These are phyloP conservation scores for Leucosporidium scottii DNA, from an alignment of 768 basidiomycete genomes.

Conservation along the genomic window DNA sequence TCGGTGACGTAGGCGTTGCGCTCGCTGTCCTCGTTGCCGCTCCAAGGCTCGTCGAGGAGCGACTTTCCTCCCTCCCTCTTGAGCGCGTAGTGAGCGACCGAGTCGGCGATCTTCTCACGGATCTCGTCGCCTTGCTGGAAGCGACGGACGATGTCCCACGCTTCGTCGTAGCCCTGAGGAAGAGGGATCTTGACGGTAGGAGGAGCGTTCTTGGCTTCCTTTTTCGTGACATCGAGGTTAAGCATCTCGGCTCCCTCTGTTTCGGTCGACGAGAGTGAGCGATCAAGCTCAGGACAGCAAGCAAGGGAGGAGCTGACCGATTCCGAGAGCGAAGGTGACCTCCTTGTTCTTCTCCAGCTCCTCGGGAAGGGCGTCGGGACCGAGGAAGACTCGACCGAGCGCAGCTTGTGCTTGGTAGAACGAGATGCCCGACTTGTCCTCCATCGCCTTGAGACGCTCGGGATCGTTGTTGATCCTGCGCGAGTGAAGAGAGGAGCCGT, in stretches of 20 bases:
- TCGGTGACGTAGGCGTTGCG: slow-evolving; percentile 58
- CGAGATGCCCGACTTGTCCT: slow-evolving; percentile 63
- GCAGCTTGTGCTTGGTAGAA: slow-evolving; percentile 85
- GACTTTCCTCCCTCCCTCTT: slow-evolving; percentile 49
- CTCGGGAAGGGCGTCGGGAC: neutral
- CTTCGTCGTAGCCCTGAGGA: slow-evolving; percentile 62
- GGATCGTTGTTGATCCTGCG: slow-evolving; percentile 41
- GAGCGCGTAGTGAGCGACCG: slow-evolving; percentile 73
- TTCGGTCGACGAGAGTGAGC: slow-evolving; percentile 35
- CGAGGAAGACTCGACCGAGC: slow-evolving; percentile 49
- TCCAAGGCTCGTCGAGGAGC: slow-evolving; percentile 72
- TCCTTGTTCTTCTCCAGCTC: slow-evolving; percentile 33
- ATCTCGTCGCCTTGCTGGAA: slow-evolving; percentile 67
- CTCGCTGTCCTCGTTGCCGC: slow-evolving; percentile 77
- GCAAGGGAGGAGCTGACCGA: neutral
- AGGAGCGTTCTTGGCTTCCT: slow-evolving; percentile 41
- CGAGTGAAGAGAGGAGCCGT: neutral
- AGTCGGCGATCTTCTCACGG: slow-evolving; percentile 63
- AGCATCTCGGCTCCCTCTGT: slow-evolving; percentile 54
- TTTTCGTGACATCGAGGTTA: slow-evolving; percentile 41
- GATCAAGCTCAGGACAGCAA: slow-evolving; percentile 42
- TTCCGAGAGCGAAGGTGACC: slow-evolving; percentile 18
- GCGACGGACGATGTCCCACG: slow-evolving; percentile 56
- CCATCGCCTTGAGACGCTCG: slow-evolving; percentile 59
- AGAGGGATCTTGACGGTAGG: slow-evolving; percentile 56